These are phyloP conservation scores for Candida pseudocylindracea DNA, from an alignment of 1,139 yeast genomes.

Conservation along the genomic window DNA sequence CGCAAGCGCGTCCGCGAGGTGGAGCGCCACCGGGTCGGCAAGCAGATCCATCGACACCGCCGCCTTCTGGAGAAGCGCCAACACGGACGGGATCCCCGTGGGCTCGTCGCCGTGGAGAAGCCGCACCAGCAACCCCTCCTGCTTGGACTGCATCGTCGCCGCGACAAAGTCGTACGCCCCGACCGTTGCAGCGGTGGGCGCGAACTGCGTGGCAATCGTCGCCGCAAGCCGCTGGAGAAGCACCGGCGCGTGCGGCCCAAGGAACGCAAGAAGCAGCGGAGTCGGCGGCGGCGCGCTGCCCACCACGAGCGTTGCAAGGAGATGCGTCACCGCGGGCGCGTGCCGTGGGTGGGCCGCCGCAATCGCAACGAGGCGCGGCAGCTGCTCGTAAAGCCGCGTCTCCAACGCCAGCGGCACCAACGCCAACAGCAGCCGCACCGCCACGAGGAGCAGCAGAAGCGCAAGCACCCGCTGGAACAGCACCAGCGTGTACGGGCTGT, in stretches of 20 bases:
- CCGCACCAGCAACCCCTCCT: slow-evolving; percentile 56
- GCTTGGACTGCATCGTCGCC: slow-evolving; percentile 26
- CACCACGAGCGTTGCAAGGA: too few relatives aligned
- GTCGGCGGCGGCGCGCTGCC: slow-evolving; percentile 23
- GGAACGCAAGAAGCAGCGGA: slow-evolving; percentile 34
- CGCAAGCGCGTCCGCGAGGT: slow-evolving; percentile 42
- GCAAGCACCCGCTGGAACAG: too few relatives aligned
- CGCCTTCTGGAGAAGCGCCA: slow-evolving; percentile 9
- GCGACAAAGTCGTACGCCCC: slow-evolving; percentile 37
- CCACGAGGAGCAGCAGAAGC: background rate
- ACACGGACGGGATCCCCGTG: slow-evolving; percentile 56
- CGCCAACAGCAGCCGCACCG: slow-evolving; percentile 21
- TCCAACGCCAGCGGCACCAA: slow-evolving; percentile 46
- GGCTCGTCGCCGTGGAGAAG: slow-evolving; percentile 67
- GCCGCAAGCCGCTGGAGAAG: slow-evolving; percentile 62
- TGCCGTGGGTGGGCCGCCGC: slow-evolving; percentile 15
- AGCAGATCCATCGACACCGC: slow-evolving; percentile 27
- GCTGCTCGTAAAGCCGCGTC: slow-evolving; percentile 25
- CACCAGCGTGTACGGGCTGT: too few relatives aligned
- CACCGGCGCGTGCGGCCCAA: slow-evolving; percentile 50
- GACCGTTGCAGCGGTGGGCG: slow-evolving; percentile 35
- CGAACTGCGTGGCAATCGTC: slow-evolving; percentile 32
- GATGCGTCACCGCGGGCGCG: too few relatives aligned
- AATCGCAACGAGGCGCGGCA: slow-evolving; percentile 35
- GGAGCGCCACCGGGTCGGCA: slow-evolving; percentile 33